Evolutionary conservation across 441 rosid species (phyloP).

Genomic region (Erodium trifolium): DNA sequence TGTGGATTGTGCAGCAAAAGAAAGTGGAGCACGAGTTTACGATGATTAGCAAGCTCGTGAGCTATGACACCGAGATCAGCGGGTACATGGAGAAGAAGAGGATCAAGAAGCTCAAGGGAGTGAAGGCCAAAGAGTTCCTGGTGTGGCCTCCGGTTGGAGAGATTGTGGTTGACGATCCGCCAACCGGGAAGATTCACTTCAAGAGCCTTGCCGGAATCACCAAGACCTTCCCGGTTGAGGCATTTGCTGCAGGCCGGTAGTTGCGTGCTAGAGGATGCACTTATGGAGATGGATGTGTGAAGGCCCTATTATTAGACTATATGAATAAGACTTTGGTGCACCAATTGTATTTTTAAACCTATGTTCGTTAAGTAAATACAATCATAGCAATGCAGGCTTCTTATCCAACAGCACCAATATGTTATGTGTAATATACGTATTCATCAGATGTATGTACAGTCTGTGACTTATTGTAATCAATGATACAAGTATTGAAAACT

Average conservation of each 20-base stretch:
- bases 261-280: too few relatives aligned
- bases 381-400: too few relatives aligned
- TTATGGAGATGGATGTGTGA: too few relatives aligned
- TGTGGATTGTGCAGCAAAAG: slow-evolving; percentile 50
- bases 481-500: too few relatives aligned
- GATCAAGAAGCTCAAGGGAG: slow-evolving; percentile 58
- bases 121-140: slow-evolving; percentile 43
- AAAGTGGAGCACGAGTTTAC: slow-evolving; percentile 44
- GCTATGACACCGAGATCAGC: slow-evolving; percentile 39
- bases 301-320: too few relatives aligned
- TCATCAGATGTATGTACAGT: too few relatives aligned
- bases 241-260: slow-evolving; percentile 11
- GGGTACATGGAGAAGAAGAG: slow-evolving; percentile 34
- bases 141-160: slow-evolving; percentile 32
- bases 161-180: slow-evolving; percentile 33
- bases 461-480: too few relatives aligned
- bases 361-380: too few relatives aligned
- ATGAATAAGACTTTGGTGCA: too few relatives aligned
- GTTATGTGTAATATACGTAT: too few relatives aligned
- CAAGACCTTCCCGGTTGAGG: slow-evolving; percentile 50
- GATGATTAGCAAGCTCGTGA: slow-evolving; percentile 49
- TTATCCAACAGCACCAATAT: too few relatives aligned
- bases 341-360: too few relatives aligned
- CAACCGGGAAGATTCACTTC: slow-evolving; percentile 46
- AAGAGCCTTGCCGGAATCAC: slow-evolving; percentile 58